These are phyloP conservation scores for Thalassiosira exigua DNA, from an alignment of 352 stramenopile genomes.

Conservation along the genomic window DNA sequence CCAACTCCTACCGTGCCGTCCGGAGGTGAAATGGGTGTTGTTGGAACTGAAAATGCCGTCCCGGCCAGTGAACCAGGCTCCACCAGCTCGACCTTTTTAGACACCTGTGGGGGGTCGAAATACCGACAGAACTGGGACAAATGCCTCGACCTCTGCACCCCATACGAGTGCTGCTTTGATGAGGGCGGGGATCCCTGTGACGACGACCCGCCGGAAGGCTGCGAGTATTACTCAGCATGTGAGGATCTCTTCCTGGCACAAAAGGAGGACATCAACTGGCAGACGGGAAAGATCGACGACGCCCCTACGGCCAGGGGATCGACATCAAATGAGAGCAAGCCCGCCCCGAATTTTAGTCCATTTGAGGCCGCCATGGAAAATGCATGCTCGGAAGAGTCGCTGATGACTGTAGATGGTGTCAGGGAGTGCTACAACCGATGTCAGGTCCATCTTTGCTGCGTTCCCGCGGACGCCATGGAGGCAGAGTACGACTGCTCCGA, in stretches of 20 bases:
- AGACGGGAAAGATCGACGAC: too few relatives aligned
- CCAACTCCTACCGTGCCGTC: background rate
- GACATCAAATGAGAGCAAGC: too few relatives aligned
- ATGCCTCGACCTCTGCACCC: background rate
- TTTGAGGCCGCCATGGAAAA: constrained; percentile 16
- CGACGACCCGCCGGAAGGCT: constrained; percentile 27
- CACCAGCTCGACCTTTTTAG: too few relatives aligned
- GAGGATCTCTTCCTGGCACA: constrained; percentile 30
- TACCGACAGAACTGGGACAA: too few relatives aligned
- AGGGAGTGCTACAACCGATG: constrained; percentile 35
- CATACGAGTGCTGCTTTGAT: constrained; percentile 54
- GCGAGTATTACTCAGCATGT: constrained; percentile 47
- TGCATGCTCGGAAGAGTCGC: constrained; percentile 20
- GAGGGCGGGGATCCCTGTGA: constrained; percentile 37
- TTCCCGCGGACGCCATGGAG: constrained; percentile 18
- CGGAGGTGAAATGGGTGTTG: too few relatives aligned
- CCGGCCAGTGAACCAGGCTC: too few relatives aligned
- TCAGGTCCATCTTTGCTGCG: constrained; percentile 45
- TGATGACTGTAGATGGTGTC: constrained; percentile 33
- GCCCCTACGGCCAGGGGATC: too few relatives aligned
- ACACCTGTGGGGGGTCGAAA: too few relatives aligned
- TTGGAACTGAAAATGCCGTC: background rate
- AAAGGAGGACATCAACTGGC: too few relatives aligned
- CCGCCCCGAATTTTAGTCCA: too few relatives aligned
- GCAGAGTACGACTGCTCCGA: constrained; percentile 20